A percentile compares a stretch with the other conserved stretches of the same genome.
phyloP scores from a whole-genome alignment of 768 basidiomycete genomes.

The Russula olivacea region DNA sequence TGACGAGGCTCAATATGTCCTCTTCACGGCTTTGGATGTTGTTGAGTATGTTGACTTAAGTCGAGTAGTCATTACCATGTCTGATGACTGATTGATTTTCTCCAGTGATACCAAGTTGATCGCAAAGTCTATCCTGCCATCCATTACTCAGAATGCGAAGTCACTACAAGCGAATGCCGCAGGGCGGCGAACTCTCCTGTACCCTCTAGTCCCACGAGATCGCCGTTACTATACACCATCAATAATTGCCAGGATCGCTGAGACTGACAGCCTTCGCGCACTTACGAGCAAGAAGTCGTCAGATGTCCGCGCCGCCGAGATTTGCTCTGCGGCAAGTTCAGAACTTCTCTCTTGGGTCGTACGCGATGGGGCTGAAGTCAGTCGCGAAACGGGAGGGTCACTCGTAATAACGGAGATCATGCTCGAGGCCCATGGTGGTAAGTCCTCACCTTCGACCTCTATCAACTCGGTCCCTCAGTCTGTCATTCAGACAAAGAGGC shows the following conservation, averaged over 20 bases:
- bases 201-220: conserved; percentile 79
- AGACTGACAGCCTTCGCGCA: conserved; percentile 61
- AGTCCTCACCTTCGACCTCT: conserved; percentile 27
- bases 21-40: conserved; percentile 86
- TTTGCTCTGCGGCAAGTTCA: conserved; percentile 67
- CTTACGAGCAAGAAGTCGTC: conserved; percentile 82
- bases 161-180: conserved; percentile 57
- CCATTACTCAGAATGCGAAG: conserved; percentile 54
- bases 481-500: conserved; percentile 56
- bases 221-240: conserved; percentile 84
- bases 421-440: conserved; percentile 82
- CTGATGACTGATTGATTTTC: neutral
- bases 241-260: conserved; percentile 61
- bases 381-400: conserved; percentile 74
- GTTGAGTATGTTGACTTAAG: conserved; percentile 75
- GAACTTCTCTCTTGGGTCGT: conserved; percentile 66
- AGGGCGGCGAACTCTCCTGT: conserved; percentile 77
- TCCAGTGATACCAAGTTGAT: conserved; percentile 85
- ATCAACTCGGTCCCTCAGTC: neutral
- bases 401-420: conserved; percentile 75
- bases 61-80: conserved; percentile 12
- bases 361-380: conserved; percentile 52
- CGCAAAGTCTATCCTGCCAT: conserved; percentile 68
- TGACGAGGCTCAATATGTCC: conserved; percentile 83
- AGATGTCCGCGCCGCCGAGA: conserved; percentile 57